phyloP scores from a whole-genome alignment of 441 rosid species.

The Pelargonium cotyledonis region DNA sequence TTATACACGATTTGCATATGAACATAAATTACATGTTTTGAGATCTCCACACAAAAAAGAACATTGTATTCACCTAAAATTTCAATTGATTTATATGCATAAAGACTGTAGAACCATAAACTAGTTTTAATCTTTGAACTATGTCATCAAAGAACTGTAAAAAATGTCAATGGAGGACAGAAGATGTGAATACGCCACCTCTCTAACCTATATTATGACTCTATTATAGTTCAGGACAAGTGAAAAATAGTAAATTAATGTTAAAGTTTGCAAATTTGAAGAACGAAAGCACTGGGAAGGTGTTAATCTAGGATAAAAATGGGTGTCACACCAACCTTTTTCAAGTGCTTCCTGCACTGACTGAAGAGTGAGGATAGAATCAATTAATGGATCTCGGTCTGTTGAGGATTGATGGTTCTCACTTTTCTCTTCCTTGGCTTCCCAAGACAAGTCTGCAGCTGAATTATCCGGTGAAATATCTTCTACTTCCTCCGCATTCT shows the following conservation, averaged over 20 bases:
- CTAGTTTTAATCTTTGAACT: too few species aligned
- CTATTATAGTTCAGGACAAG: too few species aligned
- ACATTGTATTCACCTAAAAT: too few species aligned
- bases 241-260: neutral
- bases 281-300: neutral
- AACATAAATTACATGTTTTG: too few species aligned
- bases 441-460: conserved; percentile 44
- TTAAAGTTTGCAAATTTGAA: neutral
- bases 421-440: conserved; percentile 37
- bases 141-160: too few species aligned
- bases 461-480: conserved; percentile 41
- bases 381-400: conserved; percentile 42
- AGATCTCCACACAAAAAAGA: too few species aligned
- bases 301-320: conserved; percentile 15
- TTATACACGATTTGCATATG: too few species aligned
- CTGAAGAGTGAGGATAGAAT: conserved; percentile 48
- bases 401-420: conserved; percentile 32
- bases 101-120: too few species aligned
- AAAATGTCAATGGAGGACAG: too few species aligned
- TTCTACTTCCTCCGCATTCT: conserved; percentile 34
- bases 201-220: too few species aligned
- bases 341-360: conserved; percentile 61
- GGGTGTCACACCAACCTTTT: conserved; percentile 40
- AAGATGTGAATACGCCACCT: too few species aligned
- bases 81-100: too few species aligned